Evolutionary conservation across 2,329 filamentous ascomycete species (phyloP).

Genomic region (Calonectria hawksworthii): DNA sequence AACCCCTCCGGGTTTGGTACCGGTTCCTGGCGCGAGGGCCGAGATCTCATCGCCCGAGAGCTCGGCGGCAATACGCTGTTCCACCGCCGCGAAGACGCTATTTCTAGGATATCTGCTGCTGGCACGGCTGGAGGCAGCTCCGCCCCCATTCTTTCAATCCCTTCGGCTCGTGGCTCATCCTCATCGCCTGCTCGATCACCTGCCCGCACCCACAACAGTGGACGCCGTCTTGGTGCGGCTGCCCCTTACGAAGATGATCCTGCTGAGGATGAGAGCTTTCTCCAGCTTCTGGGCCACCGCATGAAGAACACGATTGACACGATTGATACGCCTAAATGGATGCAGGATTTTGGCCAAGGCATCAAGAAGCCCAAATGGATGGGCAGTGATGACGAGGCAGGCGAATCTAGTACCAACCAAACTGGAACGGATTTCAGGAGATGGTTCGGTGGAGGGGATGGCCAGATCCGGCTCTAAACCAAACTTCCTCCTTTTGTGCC

Average conservation of each 20-base stretch:
- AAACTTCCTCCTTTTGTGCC: slow-evolving; percentile 3
- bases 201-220: slow-evolving; percentile 49
- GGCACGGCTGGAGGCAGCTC: slow-evolving; percentile 50
- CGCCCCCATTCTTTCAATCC: slow-evolving; percentile 64
- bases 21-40: slow-evolving; percentile 91
- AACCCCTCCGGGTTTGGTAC: slow-evolving; percentile 77
- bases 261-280: slow-evolving; percentile 85
- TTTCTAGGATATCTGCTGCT: slow-evolving; percentile 49
- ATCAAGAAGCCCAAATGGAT: slow-evolving; percentile 89
- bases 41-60: slow-evolving; percentile 91
- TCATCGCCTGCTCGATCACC: slow-evolving; percentile 58
- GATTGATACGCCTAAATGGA: slow-evolving; percentile 85
- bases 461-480: slow-evolving; percentile 48
- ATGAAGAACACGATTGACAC: slow-evolving; percentile 94
- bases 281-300: slow-evolving; percentile 85
- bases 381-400: slow-evolving; percentile 67
- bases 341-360: slow-evolving; percentile 77
- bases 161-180: slow-evolving; percentile 54
- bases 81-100: slow-evolving; percentile 61
- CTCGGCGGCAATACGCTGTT: slow-evolving; percentile 74
- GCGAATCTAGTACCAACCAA: slow-evolving; percentile 44
- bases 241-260: slow-evolving; percentile 64
- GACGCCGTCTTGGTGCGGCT: slow-evolving; percentile 47
- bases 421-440: slow-evolving; percentile 62
- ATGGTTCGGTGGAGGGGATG: slow-evolving; percentile 69